Percentiles rank a stretch among this genome's conserved stretches.
Conservation (phyloP, 23 red algal genomes). For the Gracilariopsis chorda region DNA sequence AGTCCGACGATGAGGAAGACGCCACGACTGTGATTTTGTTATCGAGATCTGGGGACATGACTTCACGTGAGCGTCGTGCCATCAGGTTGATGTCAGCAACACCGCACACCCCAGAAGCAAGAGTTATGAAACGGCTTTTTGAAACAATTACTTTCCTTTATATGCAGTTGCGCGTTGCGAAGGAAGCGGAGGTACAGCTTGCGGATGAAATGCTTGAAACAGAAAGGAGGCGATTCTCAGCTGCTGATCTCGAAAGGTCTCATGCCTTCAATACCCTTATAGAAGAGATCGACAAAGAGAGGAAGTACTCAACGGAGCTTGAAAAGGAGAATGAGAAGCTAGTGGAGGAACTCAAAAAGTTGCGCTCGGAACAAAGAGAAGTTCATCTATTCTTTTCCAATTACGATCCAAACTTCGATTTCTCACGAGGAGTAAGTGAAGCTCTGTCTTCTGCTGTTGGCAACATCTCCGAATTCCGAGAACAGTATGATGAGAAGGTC, state of each 20-base stretch:
- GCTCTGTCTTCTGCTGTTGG: background rate
- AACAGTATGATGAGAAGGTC: background rate
- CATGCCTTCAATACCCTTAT: constrained; percentile 13
- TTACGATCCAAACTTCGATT: constrained; percentile 8
- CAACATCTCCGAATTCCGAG: background rate
- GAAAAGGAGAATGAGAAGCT: constrained; percentile 26
- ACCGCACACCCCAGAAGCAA: constrained; percentile 2
- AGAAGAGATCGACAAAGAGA: constrained; percentile 25
- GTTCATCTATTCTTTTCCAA: constrained; percentile 27
- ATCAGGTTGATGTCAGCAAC: background rate
- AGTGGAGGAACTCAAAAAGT: background rate
- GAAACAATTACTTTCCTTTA: constrained; percentile 39
- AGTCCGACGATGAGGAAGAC: background rate
- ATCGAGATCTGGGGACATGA: constrained; percentile 14
- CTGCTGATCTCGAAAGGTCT: constrained; percentile 2
- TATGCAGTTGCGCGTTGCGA: background rate
- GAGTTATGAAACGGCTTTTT: constrained; percentile 24
- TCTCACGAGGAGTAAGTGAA: background rate
- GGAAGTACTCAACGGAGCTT: background rate
- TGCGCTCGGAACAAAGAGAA: background rate
- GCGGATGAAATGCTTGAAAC: constrained; percentile 16
- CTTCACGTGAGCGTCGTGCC: constrained; percentile 1
- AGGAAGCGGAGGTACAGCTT: constrained; percentile 27
- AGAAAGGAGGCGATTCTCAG: background rate
- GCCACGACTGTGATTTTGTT: background rate